A percentile compares a stretch with the other conserved stretches of the same genome.
Conservation (phyloP, 257 asterid species). For the Solanum chilense region DNA sequence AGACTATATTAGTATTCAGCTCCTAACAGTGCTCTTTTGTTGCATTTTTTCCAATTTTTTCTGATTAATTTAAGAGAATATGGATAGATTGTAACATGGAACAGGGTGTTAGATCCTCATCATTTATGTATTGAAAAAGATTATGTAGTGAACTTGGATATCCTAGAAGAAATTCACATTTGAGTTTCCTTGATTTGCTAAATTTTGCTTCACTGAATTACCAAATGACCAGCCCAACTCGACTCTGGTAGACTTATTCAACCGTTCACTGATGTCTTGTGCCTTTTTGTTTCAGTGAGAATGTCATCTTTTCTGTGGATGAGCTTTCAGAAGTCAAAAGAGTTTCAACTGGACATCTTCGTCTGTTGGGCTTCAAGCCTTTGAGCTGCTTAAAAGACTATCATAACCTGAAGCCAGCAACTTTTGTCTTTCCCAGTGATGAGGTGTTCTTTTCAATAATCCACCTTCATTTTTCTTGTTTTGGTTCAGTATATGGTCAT, state of each 20-base stretch:
- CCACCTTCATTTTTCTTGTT: not conserved
- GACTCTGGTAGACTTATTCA: not conserved
- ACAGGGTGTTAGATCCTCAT: not conserved
- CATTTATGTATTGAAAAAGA: not conserved
- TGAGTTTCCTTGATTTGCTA: not conserved
- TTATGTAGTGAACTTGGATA: not conserved
- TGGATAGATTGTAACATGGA: not conserved
- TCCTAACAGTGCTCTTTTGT: not conserved
- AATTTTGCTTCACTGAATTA: not conserved
- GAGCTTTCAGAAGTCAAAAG: constrained; percentile 83
- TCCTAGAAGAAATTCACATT: not conserved
- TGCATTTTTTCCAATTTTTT: not conserved
- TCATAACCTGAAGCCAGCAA: constrained; percentile 91
- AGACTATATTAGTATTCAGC: not conserved
- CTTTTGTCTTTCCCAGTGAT: constrained; percentile 86
- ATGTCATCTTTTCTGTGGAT: constrained; percentile 53
- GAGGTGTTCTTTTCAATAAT: constrained; percentile 37
- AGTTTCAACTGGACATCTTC: constrained; percentile 69
- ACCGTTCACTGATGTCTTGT: not conserved
- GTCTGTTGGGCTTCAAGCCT: constrained; percentile 93
- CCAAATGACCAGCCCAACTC: not conserved
- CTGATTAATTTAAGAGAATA: not conserved
- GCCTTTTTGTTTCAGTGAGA: constrained; percentile 42
- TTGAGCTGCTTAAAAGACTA: constrained; percentile 74
- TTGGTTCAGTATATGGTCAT: not conserved